A percentile compares a stretch with the other conserved stretches of the same genome.
phyloP scores from a whole-genome alignment of 139 green algal genomes.

The Volvox africanus region DNA sequence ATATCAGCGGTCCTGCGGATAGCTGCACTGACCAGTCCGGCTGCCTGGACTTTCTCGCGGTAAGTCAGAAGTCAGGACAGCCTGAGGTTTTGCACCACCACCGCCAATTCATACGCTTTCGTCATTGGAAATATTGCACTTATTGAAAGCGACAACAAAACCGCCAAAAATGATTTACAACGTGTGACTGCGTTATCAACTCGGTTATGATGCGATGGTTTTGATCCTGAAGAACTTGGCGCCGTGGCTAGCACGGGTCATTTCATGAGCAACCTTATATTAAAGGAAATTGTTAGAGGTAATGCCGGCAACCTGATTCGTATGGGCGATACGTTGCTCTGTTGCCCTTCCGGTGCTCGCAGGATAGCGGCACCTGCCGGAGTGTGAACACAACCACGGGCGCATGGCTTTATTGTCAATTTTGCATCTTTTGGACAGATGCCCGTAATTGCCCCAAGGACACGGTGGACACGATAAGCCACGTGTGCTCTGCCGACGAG shows the following conservation, averaged over 20 bases:
- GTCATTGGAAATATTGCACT: too few species aligned
- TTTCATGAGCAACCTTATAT: not conserved
- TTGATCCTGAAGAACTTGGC: too few species aligned
- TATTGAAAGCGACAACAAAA: too few species aligned
- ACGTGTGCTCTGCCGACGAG: constrained; percentile 6
- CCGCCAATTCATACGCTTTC: too few species aligned
- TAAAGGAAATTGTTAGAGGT: not conserved
- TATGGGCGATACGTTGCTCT: not conserved
- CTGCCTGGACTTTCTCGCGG: constrained; percentile 16
- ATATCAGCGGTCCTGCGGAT: constrained; percentile 20
- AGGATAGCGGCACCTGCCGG: constrained; percentile 6
- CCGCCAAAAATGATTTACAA: too few species aligned
- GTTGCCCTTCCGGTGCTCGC: not conserved
- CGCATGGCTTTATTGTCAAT: not conserved
- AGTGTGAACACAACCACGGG: too few species aligned
- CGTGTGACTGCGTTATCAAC: too few species aligned
- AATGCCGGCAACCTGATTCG: not conserved
- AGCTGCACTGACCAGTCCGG: constrained; percentile 7
- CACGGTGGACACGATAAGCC: constrained; percentile 9
- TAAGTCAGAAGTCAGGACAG: not conserved
- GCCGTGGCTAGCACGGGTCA: not conserved
- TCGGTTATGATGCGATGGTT: too few species aligned
- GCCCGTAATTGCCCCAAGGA: constrained; percentile 32
- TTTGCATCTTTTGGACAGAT: constrained; percentile 28
- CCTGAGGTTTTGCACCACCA: too few species aligned